phyloP scores from a whole-genome alignment of 2,329 filamentous ascomycete genomes.

The Cladobotryum mycophilum region DNA sequence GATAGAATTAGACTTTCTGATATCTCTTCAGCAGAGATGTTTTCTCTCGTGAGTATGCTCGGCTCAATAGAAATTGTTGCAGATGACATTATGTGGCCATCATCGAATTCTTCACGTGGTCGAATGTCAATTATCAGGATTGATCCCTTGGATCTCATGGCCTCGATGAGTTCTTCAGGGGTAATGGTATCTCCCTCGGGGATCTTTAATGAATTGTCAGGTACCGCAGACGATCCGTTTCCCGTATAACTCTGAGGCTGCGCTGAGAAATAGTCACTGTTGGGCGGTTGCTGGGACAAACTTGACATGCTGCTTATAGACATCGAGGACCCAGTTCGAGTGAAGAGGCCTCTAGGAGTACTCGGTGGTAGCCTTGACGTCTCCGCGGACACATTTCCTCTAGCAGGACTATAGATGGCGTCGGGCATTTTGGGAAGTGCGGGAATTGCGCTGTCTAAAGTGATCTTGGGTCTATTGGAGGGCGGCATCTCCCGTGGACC shows the following conservation, averaged over 20 bases:
- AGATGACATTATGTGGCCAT: slow-evolving; percentile 80
- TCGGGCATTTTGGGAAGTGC: slow-evolving; percentile 64
- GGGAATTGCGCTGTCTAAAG: slow-evolving; percentile 46
- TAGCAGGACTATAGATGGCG: slow-evolving; percentile 71
- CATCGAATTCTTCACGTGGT: slow-evolving; percentile 71
- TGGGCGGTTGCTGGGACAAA: slow-evolving; percentile 20
- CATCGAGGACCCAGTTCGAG: slow-evolving; percentile 49
- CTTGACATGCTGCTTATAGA: slow-evolving; percentile 29
- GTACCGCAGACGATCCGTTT: slow-evolving; percentile 26
- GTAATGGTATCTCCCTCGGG: slow-evolving; percentile 54
- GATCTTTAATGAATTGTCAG: slow-evolving; percentile 39
- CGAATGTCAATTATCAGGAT: slow-evolving; percentile 84
- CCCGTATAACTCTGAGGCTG: slow-evolving; percentile 21
- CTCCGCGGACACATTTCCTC: slow-evolving; percentile 61
- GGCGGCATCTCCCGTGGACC: slow-evolving; percentile 51
- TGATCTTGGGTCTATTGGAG: slow-evolving; percentile 33
- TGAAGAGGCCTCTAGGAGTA: slow-evolving; percentile 57
- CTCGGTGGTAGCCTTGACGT: slow-evolving; percentile 59
- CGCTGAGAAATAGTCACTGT: slow-evolving; percentile 26
- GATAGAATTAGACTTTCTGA: slow-evolving; percentile 64
- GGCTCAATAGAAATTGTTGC: slow-evolving; percentile 89
- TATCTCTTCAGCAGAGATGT: slow-evolving; percentile 56
- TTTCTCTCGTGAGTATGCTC: slow-evolving; percentile 60
- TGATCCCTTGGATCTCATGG: slow-evolving; percentile 53
- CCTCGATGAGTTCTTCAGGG: slow-evolving; percentile 63